Evolutionary conservation across 2,329 filamentous ascomycete genomes (phyloP), one percentile per base, ranked within the genome.

Genomic region (Capronia coronata): DNA sequence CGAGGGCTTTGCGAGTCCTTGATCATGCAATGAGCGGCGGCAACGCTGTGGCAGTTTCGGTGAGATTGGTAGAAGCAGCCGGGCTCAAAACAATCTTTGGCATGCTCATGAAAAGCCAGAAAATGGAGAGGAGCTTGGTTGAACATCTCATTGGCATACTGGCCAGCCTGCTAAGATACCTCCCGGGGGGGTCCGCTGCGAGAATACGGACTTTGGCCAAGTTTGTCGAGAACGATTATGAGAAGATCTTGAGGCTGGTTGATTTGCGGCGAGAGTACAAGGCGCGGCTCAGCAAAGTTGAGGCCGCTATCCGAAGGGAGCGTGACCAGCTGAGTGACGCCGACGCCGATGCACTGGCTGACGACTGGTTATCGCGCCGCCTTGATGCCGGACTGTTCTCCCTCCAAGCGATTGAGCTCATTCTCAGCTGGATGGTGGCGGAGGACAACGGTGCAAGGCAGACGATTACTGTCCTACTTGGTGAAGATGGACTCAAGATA

Each of bases 191-290:
- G 25, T 89, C 87, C 1, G 75, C 87, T 0, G 76, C 83, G 25
- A 79, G 93, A 4, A 94, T 97, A 59, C 80, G 93, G 2, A 79
- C 84, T 1, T 76, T 97, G 2, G 91, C 90, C 41, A 98, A 98
- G 64, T 97, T 97, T 62, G 85, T 95, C 14, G 93, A 98, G 67
- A 94, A 88, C 64, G 83, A 95, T 57, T 95, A 94, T 65, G 87
- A 79, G 59, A 97, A 97, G 73, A 80, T 88, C 30, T 71, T 65
- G 4, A 87, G 83, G 63, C 73, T 97, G 3, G 66, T 94, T 29
- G 74, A 77, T 52, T 67, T 96, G 41, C 79, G 90, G 34, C 71
- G 79, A 41, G 84, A 86, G 10, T 94, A 89, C 64, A 77, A 78
- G 0, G 71, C 75, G 0, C 76, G 79, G 13, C 68, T 94, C 1